A percentile compares a stretch with the other conserved stretches of the same genome.
phyloP scores from a whole-genome alignment of 208 protist genomes.

The Leptomonas pyrrhocoris region DNA sequence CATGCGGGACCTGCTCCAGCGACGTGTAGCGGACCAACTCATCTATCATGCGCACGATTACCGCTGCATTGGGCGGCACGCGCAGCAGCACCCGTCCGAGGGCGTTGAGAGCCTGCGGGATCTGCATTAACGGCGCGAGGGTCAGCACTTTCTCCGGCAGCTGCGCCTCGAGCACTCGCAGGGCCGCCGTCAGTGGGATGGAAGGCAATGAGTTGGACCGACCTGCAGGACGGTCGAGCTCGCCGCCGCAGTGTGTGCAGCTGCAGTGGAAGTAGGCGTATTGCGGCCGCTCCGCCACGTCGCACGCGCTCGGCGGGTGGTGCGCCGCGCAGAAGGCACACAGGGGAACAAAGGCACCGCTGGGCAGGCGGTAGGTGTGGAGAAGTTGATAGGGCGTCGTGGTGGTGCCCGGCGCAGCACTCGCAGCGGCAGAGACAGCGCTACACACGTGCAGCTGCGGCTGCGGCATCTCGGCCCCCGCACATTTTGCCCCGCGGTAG shows the following conservation, averaged over 20 bases:
- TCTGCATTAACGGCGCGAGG: conserved; percentile 27
- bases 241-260: conserved; percentile 40
- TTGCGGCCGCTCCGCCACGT: conserved; percentile 34
- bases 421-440: not conserved
- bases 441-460: conserved; percentile 19
- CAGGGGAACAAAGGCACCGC: conserved; percentile 31
- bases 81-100: conserved; percentile 75
- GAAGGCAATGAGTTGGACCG: conserved; percentile 28
- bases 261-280: conserved; percentile 73
- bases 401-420: not conserved
- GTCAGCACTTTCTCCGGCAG: conserved; percentile 24
- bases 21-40: conserved; percentile 34
- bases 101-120: conserved; percentile 48
- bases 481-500: conserved; percentile 1
- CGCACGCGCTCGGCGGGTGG: conserved; percentile 46
- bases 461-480: conserved; percentile 9
- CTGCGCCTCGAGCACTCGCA: conserved; percentile 40
- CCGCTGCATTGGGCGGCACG: conserved; percentile 34
- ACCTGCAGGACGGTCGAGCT: not conserved
- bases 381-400: conserved; percentile 59
- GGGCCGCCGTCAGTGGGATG: conserved; percentile 42
- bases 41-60: conserved; percentile 46
- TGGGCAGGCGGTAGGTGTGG: conserved; percentile 41
- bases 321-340: conserved; percentile 58
- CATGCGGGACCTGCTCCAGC: conserved; percentile 31